Evolutionary conservation across 352 stramenopile species (phyloP).

Genomic region (Pseudoperonospora humuli): DNA sequence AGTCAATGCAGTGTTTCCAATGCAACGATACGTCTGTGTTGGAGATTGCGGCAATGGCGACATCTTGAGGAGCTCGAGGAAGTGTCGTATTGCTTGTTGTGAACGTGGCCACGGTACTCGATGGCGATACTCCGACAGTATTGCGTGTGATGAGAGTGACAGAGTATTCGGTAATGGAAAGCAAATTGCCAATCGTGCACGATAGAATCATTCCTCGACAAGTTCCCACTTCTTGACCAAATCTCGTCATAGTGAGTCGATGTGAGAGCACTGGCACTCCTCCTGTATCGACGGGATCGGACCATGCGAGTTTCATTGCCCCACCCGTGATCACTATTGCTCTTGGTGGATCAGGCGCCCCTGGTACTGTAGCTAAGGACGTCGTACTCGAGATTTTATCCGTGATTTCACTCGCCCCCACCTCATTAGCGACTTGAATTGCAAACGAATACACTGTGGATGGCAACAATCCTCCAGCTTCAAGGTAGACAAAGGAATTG

Average conservation of each 20-base stretch:
- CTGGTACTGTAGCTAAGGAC: conserved; percentile 14
- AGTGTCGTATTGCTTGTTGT: conserved; percentile 22
- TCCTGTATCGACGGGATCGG: conserved; percentile 41
- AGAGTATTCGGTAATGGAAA: conserved; percentile 40
- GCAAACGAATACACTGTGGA: conserved; percentile 37
- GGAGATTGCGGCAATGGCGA: conserved; percentile 9
- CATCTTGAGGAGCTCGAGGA: conserved; percentile 27
- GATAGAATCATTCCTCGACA: conserved; percentile 40
- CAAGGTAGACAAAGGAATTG: conserved; percentile 15
- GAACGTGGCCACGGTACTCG: conserved; percentile 12
- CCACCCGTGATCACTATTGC: conserved; percentile 27
- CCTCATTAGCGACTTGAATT: conserved; percentile 24
- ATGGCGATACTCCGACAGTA: conserved; percentile 21
- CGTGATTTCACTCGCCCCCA: conserved; percentile 24
- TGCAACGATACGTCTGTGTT: conserved; percentile 18
- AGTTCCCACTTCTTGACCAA: conserved; percentile 11
- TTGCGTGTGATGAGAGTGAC: conserved; percentile 34
- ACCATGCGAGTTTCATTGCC: conserved; percentile 32
- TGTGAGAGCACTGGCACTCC: conserved; percentile 41
- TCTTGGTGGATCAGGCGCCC: conserved; percentile 19
- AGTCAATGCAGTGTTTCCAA: conserved; percentile 35
- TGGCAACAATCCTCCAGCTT: conserved; percentile 39
- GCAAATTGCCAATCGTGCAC: conserved; percentile 29
- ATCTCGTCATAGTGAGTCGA: conserved; percentile 18
- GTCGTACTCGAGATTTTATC: conserved; percentile 10